Evolutionary conservation across 75 land plant genomes (phyloP), one percentile per base, ranked within the genome.

Genomic region (Pinus albicaulis): DNA sequence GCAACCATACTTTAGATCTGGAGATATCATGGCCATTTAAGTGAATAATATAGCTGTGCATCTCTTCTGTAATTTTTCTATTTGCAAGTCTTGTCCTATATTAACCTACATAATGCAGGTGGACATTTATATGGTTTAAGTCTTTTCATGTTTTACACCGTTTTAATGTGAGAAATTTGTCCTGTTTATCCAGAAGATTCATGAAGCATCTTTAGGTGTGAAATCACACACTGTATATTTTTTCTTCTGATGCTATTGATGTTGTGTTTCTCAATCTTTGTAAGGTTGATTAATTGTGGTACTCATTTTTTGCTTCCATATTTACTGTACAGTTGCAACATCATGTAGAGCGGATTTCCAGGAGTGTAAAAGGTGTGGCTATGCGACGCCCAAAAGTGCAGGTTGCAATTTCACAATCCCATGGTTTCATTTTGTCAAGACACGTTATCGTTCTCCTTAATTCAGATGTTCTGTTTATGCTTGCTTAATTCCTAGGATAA

Each of bases 331-430:
- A 80, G 82, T 44, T 80, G 44, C 78, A 77, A 78, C 55, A 77
- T n/a, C 82, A 66, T 77, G 80, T 56, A 11, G 82, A 80, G 64
- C 23, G 61, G 19, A 80, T 80, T 78, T 80, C 59, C 57, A 36
- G 31, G 57, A 56, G 65, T 53, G 82, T 78, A 13, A 86, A 76
- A 77, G 73, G 83, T 24, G 79, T 57, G 63, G 34, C 80, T 31
- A 72, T 56, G 53, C 78, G 76, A 64, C 87, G 93, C 22, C 77
- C 83, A 14, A 89, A 83, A 84, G 81, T 90, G 71, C 78, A 90
- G 92, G 92, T 90, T 26, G 56, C 6, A 22, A 20, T 59, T 77
- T 25, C 23, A 16, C 3, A 65, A 16, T 1, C 14, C 28, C 5
- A 26, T 4, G 71, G 5, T 26, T 17, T 71, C 56, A 55, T 69